Conservation (phyloP, 345 rosid species). For the Aquilaria yunnanensis region DNA sequence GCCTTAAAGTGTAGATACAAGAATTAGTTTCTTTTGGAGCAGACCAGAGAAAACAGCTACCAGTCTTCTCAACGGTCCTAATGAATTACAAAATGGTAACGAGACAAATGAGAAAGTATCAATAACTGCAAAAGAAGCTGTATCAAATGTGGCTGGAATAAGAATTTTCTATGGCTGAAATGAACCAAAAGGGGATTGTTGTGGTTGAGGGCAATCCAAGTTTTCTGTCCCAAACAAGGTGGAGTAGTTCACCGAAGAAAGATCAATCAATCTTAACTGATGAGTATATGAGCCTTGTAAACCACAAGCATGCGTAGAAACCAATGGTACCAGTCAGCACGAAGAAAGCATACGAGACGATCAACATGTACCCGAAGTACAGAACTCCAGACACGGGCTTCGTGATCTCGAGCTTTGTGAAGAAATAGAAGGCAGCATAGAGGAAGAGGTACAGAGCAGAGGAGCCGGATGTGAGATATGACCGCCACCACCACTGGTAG, state of each 20-base stretch:
- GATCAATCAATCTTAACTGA: constrained; percentile 67
- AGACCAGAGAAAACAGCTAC: too few species aligned
- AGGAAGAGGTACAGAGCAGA: constrained; percentile 86
- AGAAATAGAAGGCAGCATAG: constrained; percentile 84
- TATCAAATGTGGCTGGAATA: too few species aligned
- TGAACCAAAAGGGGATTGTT: too few species aligned
- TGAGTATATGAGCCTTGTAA: constrained; percentile 80
- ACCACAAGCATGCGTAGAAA: constrained; percentile 90
- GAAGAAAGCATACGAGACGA: constrained; percentile 69
- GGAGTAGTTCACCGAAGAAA: not conserved
- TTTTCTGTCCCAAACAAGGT: not conserved
- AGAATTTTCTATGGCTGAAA: too few species aligned
- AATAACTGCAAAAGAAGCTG: too few species aligned
- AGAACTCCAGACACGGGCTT: constrained; percentile 68
- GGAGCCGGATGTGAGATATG: constrained; percentile 84
- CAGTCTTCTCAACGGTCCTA: too few species aligned
- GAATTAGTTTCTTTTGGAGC: too few species aligned
- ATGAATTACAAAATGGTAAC: too few species aligned
- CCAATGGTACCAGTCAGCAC: constrained; percentile 83
- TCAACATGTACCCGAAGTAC: constrained; percentile 89
- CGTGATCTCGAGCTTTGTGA: constrained; percentile 84
- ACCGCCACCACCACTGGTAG: constrained; percentile 98
- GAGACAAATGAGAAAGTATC: too few species aligned
- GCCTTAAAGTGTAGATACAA: too few species aligned
- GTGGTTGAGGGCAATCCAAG: too few species aligned